Percentiles rank a stretch among this genome's conserved stretches.
These are phyloP conservation scores for Eimeria maxima DNA, from an alignment of 169 alveolate genomes.

Conservation along the genomic window DNA sequence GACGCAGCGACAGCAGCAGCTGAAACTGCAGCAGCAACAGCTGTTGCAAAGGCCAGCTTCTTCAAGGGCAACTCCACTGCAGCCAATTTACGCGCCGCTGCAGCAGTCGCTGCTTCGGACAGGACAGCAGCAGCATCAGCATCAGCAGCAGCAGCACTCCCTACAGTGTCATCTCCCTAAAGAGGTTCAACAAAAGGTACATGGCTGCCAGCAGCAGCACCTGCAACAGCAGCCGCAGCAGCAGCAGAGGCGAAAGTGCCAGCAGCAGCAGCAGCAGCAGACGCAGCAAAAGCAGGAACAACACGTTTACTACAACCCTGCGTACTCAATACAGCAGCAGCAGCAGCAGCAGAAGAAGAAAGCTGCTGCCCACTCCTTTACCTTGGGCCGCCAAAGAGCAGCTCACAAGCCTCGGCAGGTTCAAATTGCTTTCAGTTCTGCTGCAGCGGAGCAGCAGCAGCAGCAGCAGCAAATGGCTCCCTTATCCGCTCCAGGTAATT, in stretches of 20 bases:
- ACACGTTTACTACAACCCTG: neutral
- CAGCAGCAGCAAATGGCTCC: too few relatives aligned
- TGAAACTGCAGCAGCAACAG: constrained; percentile 25
- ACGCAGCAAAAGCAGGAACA: neutral
- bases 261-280: constrained; percentile 41
- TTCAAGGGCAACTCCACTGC: neutral
- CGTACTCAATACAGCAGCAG: neutral
- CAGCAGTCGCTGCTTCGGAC: too few relatives aligned
- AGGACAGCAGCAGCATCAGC: neutral
- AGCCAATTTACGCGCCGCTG: neutral
- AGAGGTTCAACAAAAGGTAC: neutral
- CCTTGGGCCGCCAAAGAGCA: constrained; percentile 32
- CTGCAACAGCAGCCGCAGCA: constrained; percentile 20
- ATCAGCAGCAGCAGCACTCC: neutral
- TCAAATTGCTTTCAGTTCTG: neutral
- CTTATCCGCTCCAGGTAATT: too few relatives aligned
- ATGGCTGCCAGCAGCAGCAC: too few relatives aligned
- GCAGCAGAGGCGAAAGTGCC: neutral
- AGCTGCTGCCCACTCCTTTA: neutral
- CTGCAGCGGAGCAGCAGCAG: constrained; percentile 7
- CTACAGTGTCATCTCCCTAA: neutral
- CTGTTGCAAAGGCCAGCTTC: neutral
- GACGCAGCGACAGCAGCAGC: neutral
- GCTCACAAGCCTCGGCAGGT: neutral
- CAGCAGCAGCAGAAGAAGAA: constrained; percentile 10